phyloP scores from a whole-genome alignment of 2,329 filamentous ascomycete genomes.

The Fusarium chaquense region DNA sequence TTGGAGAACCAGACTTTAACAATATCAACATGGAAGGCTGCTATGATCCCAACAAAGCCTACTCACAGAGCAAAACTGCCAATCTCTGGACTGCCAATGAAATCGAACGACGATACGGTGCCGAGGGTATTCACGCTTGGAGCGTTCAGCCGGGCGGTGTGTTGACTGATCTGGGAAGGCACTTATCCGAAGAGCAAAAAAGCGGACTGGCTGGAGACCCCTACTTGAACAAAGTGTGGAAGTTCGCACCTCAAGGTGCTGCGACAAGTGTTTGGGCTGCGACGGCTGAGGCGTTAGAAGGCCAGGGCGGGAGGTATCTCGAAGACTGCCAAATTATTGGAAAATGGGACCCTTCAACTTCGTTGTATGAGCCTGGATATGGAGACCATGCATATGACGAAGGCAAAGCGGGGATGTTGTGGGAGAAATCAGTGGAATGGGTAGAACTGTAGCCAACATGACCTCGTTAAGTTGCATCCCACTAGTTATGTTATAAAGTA shows the following conservation, averaged over 20 bases:
- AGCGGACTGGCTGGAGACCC: background rate
- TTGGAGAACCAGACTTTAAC: conserved; percentile 1
- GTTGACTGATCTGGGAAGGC: background rate
- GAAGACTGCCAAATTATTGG: conserved; percentile 15
- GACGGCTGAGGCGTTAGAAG: background rate
- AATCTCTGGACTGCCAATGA: conserved; percentile 22
- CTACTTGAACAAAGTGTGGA: conserved; percentile 4
- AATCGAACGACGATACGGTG: background rate
- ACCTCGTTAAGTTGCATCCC: fast-evolving
- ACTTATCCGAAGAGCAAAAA: conserved; percentile 13
- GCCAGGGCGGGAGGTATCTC: conserved; percentile 5
- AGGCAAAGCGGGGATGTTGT: background rate
- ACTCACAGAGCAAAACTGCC: background rate
- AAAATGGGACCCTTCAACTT: background rate
- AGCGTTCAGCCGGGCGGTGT: conserved; percentile 10
- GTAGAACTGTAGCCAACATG: background rate
- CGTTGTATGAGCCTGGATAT: background rate
- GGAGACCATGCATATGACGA: conserved; percentile 5
- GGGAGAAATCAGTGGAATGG: conserved; percentile 2
- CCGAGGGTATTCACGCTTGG: background rate
- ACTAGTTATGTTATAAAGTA: background rate
- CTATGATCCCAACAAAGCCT: conserved; percentile 10
- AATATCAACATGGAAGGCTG: conserved; percentile 14
- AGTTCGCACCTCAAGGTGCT: background rate
- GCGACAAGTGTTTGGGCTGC: conserved; percentile 18